phyloP scores from a whole-genome alignment of 805 yeast genomes.

The Zygosaccharomyces rouxii region DNA sequence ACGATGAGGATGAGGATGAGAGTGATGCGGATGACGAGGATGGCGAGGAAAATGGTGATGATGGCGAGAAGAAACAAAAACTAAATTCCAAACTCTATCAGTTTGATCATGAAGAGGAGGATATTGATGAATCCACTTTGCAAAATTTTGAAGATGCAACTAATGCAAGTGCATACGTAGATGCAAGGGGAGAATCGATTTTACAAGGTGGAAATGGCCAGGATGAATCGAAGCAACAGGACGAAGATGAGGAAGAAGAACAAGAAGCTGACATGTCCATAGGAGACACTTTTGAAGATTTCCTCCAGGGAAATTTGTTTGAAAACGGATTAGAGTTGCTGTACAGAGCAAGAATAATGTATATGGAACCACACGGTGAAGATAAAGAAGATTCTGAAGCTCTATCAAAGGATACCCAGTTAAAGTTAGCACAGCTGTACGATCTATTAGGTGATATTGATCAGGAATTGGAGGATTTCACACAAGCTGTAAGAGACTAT shows the following conservation, averaged over 20 bases:
- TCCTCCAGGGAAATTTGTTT: slow-evolving; percentile 38
- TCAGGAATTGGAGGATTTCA: slow-evolving; percentile 81
- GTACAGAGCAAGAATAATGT: slow-evolving; percentile 70
- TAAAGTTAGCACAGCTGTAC: slow-evolving; percentile 65
- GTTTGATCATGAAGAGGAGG: slow-evolving; percentile 29
- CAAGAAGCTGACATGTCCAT: slow-evolving; percentile 10
- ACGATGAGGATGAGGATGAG: slow-evolving; percentile 24
- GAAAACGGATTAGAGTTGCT: slow-evolving; percentile 86
- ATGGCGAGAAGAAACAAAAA: slow-evolving; percentile 42
- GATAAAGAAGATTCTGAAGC: neutral
- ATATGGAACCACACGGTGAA: slow-evolving; percentile 20
- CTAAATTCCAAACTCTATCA: slow-evolving; percentile 18
- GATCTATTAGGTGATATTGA: slow-evolving; percentile 86
- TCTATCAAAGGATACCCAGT: slow-evolving; percentile 4
- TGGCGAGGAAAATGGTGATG: slow-evolving; percentile 25
- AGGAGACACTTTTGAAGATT: slow-evolving; percentile 12
- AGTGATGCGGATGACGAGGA: slow-evolving; percentile 22
- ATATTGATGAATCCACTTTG: slow-evolving; percentile 4
- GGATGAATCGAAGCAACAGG: slow-evolving; percentile 9
- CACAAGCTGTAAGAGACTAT: slow-evolving; percentile 71
- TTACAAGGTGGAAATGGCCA: slow-evolving; percentile 4
- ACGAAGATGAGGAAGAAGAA: slow-evolving; percentile 10
- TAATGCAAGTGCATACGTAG: slow-evolving; percentile 3
- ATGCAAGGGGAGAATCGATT: slow-evolving; percentile 4
- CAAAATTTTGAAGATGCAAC: slow-evolving; percentile 6